phyloP scores from a whole-genome alignment of 2,329 filamentous ascomycete genomes.

The Pseudogymnoascus sp. region DNA sequence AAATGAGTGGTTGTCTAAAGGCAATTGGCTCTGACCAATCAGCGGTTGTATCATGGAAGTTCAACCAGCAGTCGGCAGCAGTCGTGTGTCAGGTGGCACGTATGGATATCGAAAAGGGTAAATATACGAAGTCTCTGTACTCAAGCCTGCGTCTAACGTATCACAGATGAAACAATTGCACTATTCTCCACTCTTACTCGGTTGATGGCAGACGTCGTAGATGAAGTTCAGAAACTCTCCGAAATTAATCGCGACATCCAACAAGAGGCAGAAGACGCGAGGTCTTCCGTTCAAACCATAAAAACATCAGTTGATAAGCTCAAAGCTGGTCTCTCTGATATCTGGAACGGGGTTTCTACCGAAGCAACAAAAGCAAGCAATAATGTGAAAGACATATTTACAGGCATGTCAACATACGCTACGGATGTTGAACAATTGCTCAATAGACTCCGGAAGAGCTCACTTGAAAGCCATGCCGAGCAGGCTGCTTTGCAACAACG shows the following conservation, averaged over 20 bases:
- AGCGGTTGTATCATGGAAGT: constrained; percentile 57
- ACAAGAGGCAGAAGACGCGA: not conserved
- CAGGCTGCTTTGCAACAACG: not conserved
- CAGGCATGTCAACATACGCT: constrained; percentile 1
- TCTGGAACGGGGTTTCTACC: not conserved
- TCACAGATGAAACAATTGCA: constrained; percentile 24
- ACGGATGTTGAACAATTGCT: not conserved
- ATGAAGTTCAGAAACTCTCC: not conserved
- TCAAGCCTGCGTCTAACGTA: constrained; percentile 14
- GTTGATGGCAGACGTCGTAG: constrained; percentile 5
- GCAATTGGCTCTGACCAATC: constrained; percentile 45
- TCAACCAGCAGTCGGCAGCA: constrained; percentile 50
- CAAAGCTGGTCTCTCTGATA: constrained; percentile 7
- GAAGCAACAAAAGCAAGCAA: constrained; percentile 3
- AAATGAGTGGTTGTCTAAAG: constrained; percentile 42
- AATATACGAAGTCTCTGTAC: not conserved
- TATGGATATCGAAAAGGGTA: constrained; percentile 47
- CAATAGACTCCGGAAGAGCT: not conserved
- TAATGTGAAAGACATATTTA: not conserved
- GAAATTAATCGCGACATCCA: not conserved
- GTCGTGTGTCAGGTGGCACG: constrained; percentile 54
- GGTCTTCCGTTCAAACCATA: not conserved
- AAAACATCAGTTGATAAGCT: not conserved
- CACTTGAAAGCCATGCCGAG: not conserved
- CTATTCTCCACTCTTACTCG: constrained; percentile 14